Evolutionary conservation across 768 basidiomycete species (phyloP).

Genomic region (Cyathus striatus): DNA sequence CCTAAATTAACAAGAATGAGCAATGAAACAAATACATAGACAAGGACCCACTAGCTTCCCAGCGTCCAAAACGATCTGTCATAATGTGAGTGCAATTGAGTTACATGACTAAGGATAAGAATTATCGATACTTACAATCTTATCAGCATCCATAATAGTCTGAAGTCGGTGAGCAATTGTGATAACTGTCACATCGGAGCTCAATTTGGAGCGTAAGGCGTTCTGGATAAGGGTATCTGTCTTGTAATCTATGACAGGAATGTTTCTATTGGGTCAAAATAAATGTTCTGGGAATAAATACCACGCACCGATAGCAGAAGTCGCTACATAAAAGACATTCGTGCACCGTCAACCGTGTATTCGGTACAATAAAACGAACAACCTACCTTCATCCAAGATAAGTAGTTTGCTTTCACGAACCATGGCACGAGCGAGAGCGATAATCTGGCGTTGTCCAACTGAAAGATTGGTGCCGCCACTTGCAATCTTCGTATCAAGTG

Average conservation of each 20-base stretch:
- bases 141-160: constrained; percentile 59
- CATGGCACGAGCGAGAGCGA: constrained; percentile 56
- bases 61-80: constrained; percentile 39
- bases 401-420: constrained; percentile 49
- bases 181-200: constrained; percentile 47
- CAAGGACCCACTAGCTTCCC: constrained; percentile 26
- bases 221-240: constrained; percentile 66
- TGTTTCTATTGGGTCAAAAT: not conserved
- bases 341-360: not conserved
- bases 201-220: constrained; percentile 61
- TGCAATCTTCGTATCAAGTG: constrained; percentile 33
- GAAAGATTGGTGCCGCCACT: constrained; percentile 62
- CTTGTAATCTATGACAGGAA: constrained; percentile 40
- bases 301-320: constrained; percentile 34
- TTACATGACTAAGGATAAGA: not conserved
- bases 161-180: constrained; percentile 61
- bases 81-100: not conserved
- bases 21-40: not conserved
- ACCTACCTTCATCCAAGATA: constrained; percentile 52
- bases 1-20: constrained; percentile 17
- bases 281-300: not conserved
- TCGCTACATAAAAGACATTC: constrained; percentile 17
- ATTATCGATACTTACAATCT: constrained; percentile 15
- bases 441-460: constrained; percentile 64
- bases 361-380: not conserved